Percentiles rank a stretch among this genome's conserved stretches.
These are phyloP conservation scores for Vitellaria paradoxa DNA, from an alignment of 179 eudicot species.

Conservation along the genomic window DNA sequence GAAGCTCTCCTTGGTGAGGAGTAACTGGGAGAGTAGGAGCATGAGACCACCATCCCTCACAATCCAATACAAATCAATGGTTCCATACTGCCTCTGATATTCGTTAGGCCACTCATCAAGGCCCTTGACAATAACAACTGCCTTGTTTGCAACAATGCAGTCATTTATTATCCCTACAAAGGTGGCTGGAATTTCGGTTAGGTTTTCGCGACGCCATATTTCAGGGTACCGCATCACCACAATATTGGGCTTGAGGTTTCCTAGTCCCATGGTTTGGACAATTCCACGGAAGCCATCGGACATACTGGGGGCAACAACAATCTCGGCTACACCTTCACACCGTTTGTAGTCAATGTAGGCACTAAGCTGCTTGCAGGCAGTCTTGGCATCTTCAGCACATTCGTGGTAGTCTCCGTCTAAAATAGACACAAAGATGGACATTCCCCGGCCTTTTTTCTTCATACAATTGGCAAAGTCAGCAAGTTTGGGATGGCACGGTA, in stretches of 20 bases:
- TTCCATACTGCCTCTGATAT: constrained; percentile 86
- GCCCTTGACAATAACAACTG: constrained; percentile 95
- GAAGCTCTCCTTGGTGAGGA: constrained; percentile 86
- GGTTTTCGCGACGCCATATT: constrained; percentile 94
- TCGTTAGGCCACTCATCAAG: constrained; percentile 98
- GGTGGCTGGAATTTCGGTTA: constrained; percentile 87
- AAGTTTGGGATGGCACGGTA: constrained; percentile 97
- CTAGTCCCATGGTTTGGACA: constrained; percentile 97
- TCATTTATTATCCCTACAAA: constrained; percentile 92
- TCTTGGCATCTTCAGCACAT: constrained; percentile 90
- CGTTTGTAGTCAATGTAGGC: constrained; percentile 87
- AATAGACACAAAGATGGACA: constrained; percentile 92
- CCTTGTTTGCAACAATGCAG: constrained; percentile 97
- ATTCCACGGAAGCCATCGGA: constrained; percentile 86
- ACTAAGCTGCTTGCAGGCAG: constrained; percentile 73
- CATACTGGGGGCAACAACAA: constrained; percentile 92
- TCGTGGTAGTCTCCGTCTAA: constrained; percentile 90
- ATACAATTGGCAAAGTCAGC: constrained; percentile 98
- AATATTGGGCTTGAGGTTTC: constrained; percentile 96
- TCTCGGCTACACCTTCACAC: constrained; percentile 99
- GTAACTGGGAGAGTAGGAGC: constrained; percentile 95
- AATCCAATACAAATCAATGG: constrained; percentile 98
- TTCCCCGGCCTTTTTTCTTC: constrained; percentile 99
- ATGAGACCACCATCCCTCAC: constrained; percentile 97
- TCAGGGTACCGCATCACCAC: constrained; percentile 96